Conservation (phyloP, 2,329 filamentous ascomycete species). For the Hypocreales sp. region DNA sequence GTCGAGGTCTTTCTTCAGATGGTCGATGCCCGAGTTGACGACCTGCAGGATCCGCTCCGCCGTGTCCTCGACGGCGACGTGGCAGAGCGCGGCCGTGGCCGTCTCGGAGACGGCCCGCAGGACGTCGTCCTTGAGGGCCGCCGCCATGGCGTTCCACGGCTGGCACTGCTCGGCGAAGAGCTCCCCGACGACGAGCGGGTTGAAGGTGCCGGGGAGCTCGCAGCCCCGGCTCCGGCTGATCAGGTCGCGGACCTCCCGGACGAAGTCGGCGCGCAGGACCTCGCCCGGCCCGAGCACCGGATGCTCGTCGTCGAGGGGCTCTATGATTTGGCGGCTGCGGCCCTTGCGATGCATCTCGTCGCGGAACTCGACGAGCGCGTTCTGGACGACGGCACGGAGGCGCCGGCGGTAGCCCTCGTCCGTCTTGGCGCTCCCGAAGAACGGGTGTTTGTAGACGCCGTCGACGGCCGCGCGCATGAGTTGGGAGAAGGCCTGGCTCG, state of each 20-base stretch:
- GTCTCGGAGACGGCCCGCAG: constrained; percentile 5
- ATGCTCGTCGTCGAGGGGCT: constrained; percentile 1
- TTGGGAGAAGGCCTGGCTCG: constrained; percentile 26
- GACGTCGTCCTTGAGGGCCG: not conserved
- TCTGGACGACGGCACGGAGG: constrained; percentile 38
- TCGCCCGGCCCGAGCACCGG: not conserved
- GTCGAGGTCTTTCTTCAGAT: constrained; percentile 13
- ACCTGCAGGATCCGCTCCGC: constrained; percentile 4
- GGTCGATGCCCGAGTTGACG: constrained; percentile 7
- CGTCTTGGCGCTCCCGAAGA: constrained; percentile 27
- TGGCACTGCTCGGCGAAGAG: constrained; percentile 43
- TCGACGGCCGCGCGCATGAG: constrained; percentile 29
- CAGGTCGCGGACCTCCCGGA: constrained; percentile 7
- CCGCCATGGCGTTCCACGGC: constrained; percentile 34
- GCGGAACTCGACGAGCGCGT: constrained; percentile 24
- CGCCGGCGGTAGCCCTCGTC: constrained; percentile 21
- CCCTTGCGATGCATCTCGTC: constrained; percentile 24
- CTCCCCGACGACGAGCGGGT: constrained; percentile 40
- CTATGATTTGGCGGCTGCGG: constrained; percentile 19
- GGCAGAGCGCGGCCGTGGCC: constrained; percentile 1
- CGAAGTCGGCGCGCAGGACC: constrained; percentile 4
- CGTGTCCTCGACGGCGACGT: constrained; percentile 7
- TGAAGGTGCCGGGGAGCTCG: constrained; percentile 46
- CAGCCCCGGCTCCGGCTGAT: constrained; percentile 14
- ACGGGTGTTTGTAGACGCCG: constrained; percentile 34